Percentiles rank a stretch among this genome's conserved stretches.
phyloP scores from a whole-genome alignment of 352 stramenopile genomes.

The Pythium apleroticum region DNA sequence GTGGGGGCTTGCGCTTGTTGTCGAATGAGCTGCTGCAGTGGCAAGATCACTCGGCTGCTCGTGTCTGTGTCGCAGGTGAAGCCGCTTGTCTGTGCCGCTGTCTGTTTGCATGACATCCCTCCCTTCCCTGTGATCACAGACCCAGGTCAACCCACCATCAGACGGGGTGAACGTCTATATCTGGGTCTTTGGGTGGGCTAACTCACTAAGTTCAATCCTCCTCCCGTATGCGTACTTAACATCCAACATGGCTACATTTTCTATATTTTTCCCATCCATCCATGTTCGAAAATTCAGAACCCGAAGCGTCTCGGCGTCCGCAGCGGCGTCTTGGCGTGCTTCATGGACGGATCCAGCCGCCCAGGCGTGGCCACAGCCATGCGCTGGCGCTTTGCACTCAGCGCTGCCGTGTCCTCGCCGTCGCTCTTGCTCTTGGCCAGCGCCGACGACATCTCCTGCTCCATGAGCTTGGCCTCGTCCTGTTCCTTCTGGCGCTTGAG shows the following conservation, averaged over 20 bases:
- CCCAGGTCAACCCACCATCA: neutral
- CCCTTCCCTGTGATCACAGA: neutral
- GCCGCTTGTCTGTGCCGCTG: conserved; percentile 1
- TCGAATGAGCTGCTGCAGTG: neutral
- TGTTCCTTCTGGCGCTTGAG: conserved; percentile 88
- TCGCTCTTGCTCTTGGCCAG: conserved; percentile 45
- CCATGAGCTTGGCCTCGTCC: conserved; percentile 73
- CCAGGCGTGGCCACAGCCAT: conserved; percentile 66
- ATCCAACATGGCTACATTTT: conserved; percentile 17
- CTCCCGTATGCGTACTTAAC: conserved; percentile 10
- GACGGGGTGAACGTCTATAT: neutral
- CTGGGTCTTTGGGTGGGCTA: conserved; percentile 16
- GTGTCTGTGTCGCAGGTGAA: neutral
- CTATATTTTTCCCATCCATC: neutral
- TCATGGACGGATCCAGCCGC: conserved; percentile 29
- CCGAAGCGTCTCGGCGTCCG: conserved; percentile 72
- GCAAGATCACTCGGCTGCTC: conserved; percentile 1
- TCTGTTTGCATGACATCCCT: neutral
- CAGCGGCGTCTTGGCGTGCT: conserved; percentile 44
- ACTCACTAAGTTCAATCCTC: conserved; percentile 5
- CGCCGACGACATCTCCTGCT: conserved; percentile 75
- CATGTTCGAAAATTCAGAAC: conserved; percentile 34
- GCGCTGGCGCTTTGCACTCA: conserved; percentile 51
- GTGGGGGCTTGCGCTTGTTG: too few species aligned
- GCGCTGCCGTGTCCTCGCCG: conserved; percentile 9